Evolutionary conservation across 768 basidiomycete species (phyloP), one percentile per base, ranked within the genome.

Genomic region (Lactarius evosmus): DNA sequence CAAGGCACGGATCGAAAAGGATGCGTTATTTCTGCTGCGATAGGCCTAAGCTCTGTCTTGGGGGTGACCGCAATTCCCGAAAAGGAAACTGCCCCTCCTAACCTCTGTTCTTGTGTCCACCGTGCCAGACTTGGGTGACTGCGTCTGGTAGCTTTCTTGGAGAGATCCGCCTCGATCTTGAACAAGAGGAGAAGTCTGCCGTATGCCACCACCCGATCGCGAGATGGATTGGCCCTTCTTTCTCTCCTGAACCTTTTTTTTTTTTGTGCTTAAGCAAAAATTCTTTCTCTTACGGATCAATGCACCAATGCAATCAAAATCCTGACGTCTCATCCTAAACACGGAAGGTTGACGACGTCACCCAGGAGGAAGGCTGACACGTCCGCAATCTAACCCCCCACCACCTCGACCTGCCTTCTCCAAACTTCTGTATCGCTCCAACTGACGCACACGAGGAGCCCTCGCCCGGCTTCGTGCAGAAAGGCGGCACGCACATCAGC

Each of bases 401-500:
- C 36, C 50, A 52, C 51, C 17, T 32, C 54, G 33, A 7, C 33
- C 57, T 8, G 16, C n/a, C 44, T 22, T 56, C 46, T 25, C 54
- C 44, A 17, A 56, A 11, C 22, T 30, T n/a, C n/a, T n/a, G n/a
- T n/a, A n/a, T n/a, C 25, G 46, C 53, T 25, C 36, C 44, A n/a
- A 33, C 59, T 36, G 74, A 77, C 63, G 69, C 58, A 1, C 66
- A 77, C 34, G 77, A 76, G 11, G 46, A 2, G 4, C 46, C 38
- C 66, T 77, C 30, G 63, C 71, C 29, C 56, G 79, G 84, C 60
- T n/a, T n/a, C 77, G 77, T 44, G 69, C 62, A 14, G 0, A 80
- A 86, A 63, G 83, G 84, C 1, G 85, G 86, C 0, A 76, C 87
- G n/a, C 85, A 86, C 12, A 87, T 88, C 66, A 85, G 86, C 12